Evolutionary conservation across 768 basidiomycete genomes (phyloP).

Genomic region (Tylopilus sp.): DNA sequence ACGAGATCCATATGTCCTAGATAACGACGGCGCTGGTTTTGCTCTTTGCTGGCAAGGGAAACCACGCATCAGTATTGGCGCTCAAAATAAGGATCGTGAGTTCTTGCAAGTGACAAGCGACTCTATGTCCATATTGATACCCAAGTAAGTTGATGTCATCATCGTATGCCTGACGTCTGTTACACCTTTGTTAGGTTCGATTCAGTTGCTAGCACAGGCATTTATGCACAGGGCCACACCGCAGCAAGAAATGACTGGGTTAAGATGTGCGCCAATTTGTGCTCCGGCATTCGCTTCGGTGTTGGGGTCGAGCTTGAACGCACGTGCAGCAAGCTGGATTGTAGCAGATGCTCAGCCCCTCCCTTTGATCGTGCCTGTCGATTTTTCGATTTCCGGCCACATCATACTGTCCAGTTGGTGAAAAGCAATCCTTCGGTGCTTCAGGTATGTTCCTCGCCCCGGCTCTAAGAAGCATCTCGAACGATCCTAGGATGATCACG

Average conservation of each 20-base stretch:
- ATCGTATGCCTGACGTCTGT: neutral
- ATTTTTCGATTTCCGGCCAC: slow-evolving; percentile 74
- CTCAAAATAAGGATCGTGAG: slow-evolving; percentile 69
- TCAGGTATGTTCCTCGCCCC: slow-evolving; percentile 41
- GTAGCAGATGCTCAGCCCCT: slow-evolving; percentile 54
- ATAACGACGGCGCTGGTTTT: slow-evolving; percentile 79
- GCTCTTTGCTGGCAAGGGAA: slow-evolving; percentile 80
- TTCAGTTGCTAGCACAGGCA: neutral
- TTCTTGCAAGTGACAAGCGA: slow-evolving; percentile 81
- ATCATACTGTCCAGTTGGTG: slow-evolving; percentile 68
- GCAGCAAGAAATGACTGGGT: slow-evolving; percentile 36
- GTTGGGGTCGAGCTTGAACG: slow-evolving; percentile 81
- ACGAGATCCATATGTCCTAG: slow-evolving; percentile 72
- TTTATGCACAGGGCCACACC: slow-evolving; percentile 18
- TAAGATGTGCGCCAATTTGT: slow-evolving; percentile 82
- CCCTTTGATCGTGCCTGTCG: slow-evolving; percentile 78
- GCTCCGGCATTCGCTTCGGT: slow-evolving; percentile 84
- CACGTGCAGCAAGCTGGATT: slow-evolving; percentile 65
- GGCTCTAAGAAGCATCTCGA: neutral
- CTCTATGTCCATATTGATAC: slow-evolving; percentile 78
- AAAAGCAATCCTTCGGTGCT: slow-evolving; percentile 39
- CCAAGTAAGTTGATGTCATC: slow-evolving; percentile 60
- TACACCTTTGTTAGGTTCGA: slow-evolving; percentile 22
- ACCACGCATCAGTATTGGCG: slow-evolving; percentile 66
- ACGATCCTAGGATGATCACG: slow-evolving; percentile 41